Evolutionary conservation across 768 basidiomycete species (phyloP).

Genomic region (Pleurotus giganteus): DNA sequence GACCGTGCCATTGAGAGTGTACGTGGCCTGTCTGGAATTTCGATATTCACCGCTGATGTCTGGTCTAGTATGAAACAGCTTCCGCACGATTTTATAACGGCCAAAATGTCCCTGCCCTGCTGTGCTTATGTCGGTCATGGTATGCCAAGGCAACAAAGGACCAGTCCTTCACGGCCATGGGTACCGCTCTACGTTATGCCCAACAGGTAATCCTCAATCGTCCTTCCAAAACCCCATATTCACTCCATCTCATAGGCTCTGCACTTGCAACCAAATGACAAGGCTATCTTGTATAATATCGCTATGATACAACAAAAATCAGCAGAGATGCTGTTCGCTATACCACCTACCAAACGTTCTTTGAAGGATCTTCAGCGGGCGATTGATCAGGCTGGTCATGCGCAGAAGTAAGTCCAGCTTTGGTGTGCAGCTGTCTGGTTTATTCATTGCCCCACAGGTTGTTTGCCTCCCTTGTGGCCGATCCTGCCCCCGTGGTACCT

Average conservation of each 20-base stretch:
- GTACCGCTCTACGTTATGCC: conserved; percentile 79
- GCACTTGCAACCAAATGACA: conserved; percentile 83
- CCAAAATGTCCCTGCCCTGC: conserved; percentile 70
- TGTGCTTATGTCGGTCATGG: conserved; percentile 91
- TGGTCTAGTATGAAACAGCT: conserved; percentile 83
- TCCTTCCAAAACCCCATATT: neutral
- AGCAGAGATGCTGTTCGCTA: conserved; percentile 80
- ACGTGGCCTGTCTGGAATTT: conserved; percentile 24
- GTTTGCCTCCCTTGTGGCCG: conserved; percentile 80
- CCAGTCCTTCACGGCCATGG: conserved; percentile 78
- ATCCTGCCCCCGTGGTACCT: conserved; percentile 65
- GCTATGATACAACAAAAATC: conserved; percentile 98
- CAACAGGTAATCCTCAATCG: conserved; percentile 54
- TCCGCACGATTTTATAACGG: conserved; percentile 73
- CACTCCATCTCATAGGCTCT: conserved; percentile 55
- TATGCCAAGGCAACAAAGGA: conserved; percentile 93
- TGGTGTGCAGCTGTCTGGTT: neutral
- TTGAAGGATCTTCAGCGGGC: conserved; percentile 77
- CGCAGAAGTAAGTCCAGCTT: conserved; percentile 66
- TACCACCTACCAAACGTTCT: conserved; percentile 73
- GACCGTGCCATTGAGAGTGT: conserved; percentile 96
- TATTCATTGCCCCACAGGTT: conserved; percentile 44
- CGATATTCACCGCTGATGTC: neutral
- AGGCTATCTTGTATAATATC: conserved; percentile 90
- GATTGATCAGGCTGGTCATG: conserved; percentile 78